Percentiles rank a stretch among this genome's conserved stretches.
phyloP scores from a whole-genome alignment of 805 yeast genomes.

The Wilhelminamyces savonicus region DNA sequence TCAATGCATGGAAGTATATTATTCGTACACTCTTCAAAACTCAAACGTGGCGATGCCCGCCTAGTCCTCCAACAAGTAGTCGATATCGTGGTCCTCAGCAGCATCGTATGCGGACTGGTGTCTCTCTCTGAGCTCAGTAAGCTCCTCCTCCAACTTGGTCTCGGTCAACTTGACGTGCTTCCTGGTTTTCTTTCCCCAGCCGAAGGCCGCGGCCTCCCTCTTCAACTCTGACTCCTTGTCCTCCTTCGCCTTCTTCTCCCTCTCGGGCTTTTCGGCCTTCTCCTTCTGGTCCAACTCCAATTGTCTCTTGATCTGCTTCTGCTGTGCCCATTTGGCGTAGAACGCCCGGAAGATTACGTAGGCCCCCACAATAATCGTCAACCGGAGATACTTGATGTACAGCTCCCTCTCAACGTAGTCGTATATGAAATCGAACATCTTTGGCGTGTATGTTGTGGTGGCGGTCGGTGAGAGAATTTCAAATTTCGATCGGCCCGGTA shows the following conservation, averaged over 20 bases:
- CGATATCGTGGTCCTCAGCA: conserved; percentile 61
- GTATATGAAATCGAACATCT: conserved; percentile 26
- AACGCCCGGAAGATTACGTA: conserved; percentile 54
- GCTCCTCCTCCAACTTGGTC: conserved; percentile 43
- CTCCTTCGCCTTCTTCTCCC: conserved; percentile 29
- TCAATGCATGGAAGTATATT: too few species aligned
- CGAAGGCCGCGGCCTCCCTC: conserved; percentile 47
- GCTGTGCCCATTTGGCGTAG: conserved; percentile 51
- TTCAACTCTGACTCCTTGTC: conserved; percentile 22
- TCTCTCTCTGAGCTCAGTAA: conserved; percentile 31
- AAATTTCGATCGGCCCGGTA: too few species aligned
- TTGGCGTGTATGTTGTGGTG: too few species aligned
- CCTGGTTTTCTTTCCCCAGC: conserved; percentile 79
- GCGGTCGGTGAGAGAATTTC: too few species aligned
- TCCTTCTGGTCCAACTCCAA: conserved; percentile 41
- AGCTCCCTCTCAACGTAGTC: conserved; percentile 33
- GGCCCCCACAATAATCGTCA: conserved; percentile 45
- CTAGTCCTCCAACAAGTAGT: conserved; percentile 59
- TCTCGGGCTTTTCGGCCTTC: conserved; percentile 29
- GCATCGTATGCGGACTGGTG: conserved; percentile 41
- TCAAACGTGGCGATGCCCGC: too few species aligned
- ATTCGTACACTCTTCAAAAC: too few species aligned
- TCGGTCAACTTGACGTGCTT: conserved; percentile 50
- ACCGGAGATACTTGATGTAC: conserved; percentile 39
- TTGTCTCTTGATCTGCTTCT: conserved; percentile 43